These are phyloP conservation scores for Delitschia confertaspora DNA, from an alignment of 495 filamentous ascomycete species.

Conservation along the genomic window DNA sequence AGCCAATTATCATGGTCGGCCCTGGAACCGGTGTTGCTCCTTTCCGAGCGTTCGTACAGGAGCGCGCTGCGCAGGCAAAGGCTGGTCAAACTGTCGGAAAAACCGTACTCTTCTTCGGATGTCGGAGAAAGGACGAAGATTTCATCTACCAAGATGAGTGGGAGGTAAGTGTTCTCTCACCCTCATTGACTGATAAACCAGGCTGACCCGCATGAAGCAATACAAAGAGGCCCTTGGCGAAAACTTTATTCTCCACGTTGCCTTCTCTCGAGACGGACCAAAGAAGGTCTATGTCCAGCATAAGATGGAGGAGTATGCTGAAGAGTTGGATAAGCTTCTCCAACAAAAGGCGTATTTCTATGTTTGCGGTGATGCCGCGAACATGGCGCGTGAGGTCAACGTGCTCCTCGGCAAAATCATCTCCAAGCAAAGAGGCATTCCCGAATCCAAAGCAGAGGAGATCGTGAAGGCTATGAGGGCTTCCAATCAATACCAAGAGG, in stretches of 20 bases:
- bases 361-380: slow-evolving; percentile 94
- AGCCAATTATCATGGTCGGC: slow-evolving; percentile 91
- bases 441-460: slow-evolving; percentile 81
- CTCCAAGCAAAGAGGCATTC: slow-evolving; percentile 66
- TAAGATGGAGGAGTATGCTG: slow-evolving; percentile 69
- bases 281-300: slow-evolving; percentile 98
- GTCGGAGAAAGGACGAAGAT: slow-evolving; percentile 74
- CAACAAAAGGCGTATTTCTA: slow-evolving; percentile 92
- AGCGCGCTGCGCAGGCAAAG: slow-evolving; percentile 72
- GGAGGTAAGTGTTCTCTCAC: slow-evolving; percentile 57
- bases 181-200: not conserved
- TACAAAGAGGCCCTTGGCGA: slow-evolving; percentile 76
- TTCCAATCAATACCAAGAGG: slow-evolving; percentile 85
- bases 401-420: slow-evolving; percentile 75
- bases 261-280: slow-evolving; percentile 78
- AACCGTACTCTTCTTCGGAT: slow-evolving; percentile 90
- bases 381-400: slow-evolving; percentile 98
- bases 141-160: slow-evolving; percentile 90
- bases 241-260: slow-evolving; percentile 76
- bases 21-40: slow-evolving; percentile 96
- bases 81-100: slow-evolving; percentile 79
- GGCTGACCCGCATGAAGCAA: slow-evolving; percentile 45
- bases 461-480: slow-evolving; percentile 92
- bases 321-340: slow-evolving; percentile 80
- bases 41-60: slow-evolving; percentile 91